These are phyloP conservation scores for Rosa chinensis DNA, from an alignment of 306 rosid species.

Conservation along the genomic window DNA sequence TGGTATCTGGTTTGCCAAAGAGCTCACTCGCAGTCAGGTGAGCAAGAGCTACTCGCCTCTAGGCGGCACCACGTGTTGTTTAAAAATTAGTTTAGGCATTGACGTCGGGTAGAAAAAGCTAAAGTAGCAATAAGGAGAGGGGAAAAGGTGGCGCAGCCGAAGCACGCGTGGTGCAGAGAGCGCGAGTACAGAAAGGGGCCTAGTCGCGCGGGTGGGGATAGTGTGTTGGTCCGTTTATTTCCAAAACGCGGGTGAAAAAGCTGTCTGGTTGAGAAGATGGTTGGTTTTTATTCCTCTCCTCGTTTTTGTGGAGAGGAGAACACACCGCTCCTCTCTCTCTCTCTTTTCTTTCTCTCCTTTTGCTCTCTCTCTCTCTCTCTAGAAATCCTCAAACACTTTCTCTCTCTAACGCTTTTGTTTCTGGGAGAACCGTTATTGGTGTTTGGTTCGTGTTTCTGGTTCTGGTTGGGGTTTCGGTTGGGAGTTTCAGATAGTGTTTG, in stretches of 20 bases:
- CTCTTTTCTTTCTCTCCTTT: background rate
- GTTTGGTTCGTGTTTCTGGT: background rate
- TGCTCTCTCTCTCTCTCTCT: constrained; percentile 1
- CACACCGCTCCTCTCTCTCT: constrained; percentile 47
- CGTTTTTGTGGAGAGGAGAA: constrained; percentile 81
- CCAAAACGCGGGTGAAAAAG: constrained; percentile 44
- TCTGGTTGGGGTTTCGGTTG: background rate
- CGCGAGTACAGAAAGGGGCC: background rate
- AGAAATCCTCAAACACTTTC: constrained; percentile 12
- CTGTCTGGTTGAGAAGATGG: constrained; percentile 42
- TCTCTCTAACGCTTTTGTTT: constrained; percentile 18
- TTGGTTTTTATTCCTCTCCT: constrained; percentile 78
- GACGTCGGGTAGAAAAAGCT: constrained; percentile 17
- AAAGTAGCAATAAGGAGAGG: constrained; percentile 11
- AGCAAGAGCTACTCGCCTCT: background rate
- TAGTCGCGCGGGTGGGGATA: constrained; percentile 4
- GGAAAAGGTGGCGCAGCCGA: constrained; percentile 1
- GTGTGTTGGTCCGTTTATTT: constrained; percentile 21
- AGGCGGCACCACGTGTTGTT: constrained; percentile 19
- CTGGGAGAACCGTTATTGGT: background rate
- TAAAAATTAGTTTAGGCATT: background rate
- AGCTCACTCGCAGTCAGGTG: background rate
- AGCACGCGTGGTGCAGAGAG: constrained; percentile 7
- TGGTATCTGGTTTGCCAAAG: constrained; percentile 12
- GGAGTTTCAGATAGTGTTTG: constrained; percentile 15